phyloP scores from a whole-genome alignment of 306 rosid species.

The Cucumis cinereus region DNA sequence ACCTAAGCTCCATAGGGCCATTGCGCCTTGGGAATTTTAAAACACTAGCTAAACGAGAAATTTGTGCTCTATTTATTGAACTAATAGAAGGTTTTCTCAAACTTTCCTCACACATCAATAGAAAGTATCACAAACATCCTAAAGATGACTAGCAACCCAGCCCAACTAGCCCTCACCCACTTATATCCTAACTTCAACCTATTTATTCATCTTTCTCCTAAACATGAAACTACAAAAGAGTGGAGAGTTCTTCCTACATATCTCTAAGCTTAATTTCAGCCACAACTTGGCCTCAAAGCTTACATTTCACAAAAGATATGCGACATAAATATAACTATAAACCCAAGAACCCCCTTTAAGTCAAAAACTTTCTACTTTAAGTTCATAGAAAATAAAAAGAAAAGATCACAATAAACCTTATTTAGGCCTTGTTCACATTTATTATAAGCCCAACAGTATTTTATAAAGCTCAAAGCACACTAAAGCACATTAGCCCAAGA shows the following conservation, averaged over 20 bases:
- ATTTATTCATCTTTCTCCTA: neutral
- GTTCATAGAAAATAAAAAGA: neutral
- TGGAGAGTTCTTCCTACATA: neutral
- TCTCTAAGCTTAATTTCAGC: neutral
- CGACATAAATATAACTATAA: neutral
- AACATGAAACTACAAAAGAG: neutral
- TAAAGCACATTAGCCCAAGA: too few relatives aligned
- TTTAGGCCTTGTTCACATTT: neutral
- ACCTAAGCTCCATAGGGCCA: too few relatives aligned
- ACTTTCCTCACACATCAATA: neutral
- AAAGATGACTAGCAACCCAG: neutral
- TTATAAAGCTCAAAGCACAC: too few relatives aligned
- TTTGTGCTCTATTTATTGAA: too few relatives aligned
- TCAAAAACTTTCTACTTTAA: neutral
- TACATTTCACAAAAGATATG: neutral
- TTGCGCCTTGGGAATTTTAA: too few relatives aligned
- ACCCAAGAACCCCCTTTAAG: neutral
- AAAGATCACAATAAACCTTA: neutral
- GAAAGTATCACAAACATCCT: neutral
- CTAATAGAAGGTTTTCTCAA: too few relatives aligned
- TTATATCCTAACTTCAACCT: neutral
- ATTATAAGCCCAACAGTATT: too few relatives aligned
- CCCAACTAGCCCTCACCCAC: neutral
- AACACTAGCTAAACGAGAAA: too few relatives aligned
- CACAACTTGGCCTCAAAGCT: neutral